Percentiles rank a stretch among this genome's conserved stretches.
phyloP scores from a whole-genome alignment of 495 filamentous ascomycete species.

The Margaritispora aquatica region DNA sequence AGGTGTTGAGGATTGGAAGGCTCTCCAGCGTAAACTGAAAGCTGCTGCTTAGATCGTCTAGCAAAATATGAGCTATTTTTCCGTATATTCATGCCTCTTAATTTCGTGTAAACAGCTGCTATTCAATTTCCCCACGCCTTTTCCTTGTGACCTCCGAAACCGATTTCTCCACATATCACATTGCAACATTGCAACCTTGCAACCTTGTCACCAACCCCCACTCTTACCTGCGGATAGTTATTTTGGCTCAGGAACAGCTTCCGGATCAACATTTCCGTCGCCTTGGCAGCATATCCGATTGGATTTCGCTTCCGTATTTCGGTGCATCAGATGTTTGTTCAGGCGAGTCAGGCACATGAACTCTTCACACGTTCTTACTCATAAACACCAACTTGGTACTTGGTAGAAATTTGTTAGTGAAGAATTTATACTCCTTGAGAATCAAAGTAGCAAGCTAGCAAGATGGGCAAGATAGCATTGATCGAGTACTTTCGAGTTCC shows the following conservation, averaged over 20 bases:
- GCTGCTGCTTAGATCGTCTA: constrained; percentile 2
- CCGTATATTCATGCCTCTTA: too few species aligned
- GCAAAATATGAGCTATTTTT: too few species aligned
- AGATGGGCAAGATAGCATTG: constrained; percentile 59
- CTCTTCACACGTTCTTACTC: too few species aligned
- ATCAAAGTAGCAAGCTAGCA: background rate
- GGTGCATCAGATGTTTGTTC: background rate
- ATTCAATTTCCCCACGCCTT: too few species aligned
- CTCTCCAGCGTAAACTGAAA: constrained; percentile 30
- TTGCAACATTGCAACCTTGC: background rate
- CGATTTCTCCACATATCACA: too few species aligned
- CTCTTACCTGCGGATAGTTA: background rate
- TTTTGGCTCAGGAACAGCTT: background rate
- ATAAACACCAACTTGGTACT: too few species aligned
- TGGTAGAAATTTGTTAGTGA: too few species aligned
- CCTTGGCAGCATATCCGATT: background rate
- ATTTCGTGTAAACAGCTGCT: too few species aligned
- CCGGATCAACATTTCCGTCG: background rate
- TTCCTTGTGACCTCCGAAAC: too few species aligned
- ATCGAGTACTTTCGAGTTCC: constrained; percentile 73
- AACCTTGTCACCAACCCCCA: background rate
- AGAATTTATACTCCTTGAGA: too few species aligned
- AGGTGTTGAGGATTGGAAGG: constrained; percentile 39
- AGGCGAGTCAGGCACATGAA: background rate
- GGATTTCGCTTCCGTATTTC: background rate